phyloP scores from a whole-genome alignment of 2,329 filamentous ascomycete genomes.

The Aureobasidium namibiae region DNA sequence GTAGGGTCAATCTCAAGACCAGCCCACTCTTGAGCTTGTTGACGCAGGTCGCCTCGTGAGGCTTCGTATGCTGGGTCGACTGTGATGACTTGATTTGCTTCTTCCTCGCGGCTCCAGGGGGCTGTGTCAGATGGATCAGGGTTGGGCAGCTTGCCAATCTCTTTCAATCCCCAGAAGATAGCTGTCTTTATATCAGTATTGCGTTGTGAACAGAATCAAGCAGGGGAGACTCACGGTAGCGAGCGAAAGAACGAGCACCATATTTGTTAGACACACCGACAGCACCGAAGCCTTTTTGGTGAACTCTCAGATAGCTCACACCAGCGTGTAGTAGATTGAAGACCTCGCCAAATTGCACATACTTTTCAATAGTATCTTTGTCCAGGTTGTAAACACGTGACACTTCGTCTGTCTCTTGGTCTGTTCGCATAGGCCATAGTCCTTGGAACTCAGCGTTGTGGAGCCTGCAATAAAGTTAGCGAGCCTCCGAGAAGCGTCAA shows the following conservation, averaged over 20 bases:
- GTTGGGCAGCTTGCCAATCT: constrained; percentile 56
- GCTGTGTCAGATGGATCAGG: constrained; percentile 58
- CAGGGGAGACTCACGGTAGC: constrained; percentile 39
- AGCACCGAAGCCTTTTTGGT: constrained; percentile 60
- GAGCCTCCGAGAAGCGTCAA: not conserved
- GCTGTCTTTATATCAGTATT: constrained; percentile 20
- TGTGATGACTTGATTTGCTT: constrained; percentile 41
- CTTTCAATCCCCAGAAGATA: constrained; percentile 59
- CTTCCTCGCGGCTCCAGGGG: constrained; percentile 48
- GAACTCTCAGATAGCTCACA: constrained; percentile 56
- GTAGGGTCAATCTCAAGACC: constrained; percentile 52
- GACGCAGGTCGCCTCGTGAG: constrained; percentile 44
- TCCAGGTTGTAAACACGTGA: constrained; percentile 57
- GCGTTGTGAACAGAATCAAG: not conserved
- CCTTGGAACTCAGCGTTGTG: constrained; percentile 65
- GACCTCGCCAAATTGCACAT: constrained; percentile 60
- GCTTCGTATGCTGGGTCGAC: constrained; percentile 50
- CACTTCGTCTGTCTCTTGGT: constrained; percentile 53
- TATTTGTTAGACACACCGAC: constrained; percentile 63
- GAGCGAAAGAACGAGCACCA: constrained; percentile 57
- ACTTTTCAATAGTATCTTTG: constrained; percentile 49
- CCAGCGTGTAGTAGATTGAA: constrained; percentile 61
- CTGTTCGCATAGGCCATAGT: constrained; percentile 58
- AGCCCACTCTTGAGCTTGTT: constrained; percentile 62
- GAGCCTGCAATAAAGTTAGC: constrained; percentile 26